Evolutionary conservation across 352 stramenopile genomes (phyloP).

Genomic region (Globisporangium acanthophoron): DNA sequence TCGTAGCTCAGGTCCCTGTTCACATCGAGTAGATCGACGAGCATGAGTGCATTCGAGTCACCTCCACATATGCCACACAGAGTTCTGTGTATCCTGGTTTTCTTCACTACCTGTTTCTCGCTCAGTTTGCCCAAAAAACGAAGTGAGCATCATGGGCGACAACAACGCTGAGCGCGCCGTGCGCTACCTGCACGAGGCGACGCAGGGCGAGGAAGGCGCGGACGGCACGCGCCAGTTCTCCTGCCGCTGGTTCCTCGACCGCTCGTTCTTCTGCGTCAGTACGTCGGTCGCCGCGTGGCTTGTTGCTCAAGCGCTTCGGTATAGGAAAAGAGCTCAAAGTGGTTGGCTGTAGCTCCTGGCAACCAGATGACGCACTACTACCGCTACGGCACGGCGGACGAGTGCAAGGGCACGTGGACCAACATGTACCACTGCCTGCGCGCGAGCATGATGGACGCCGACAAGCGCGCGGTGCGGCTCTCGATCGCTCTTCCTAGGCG

Average conservation of each 20-base stretch:
- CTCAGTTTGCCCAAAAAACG: too few relatives aligned
- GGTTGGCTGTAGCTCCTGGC: constrained; percentile 36
- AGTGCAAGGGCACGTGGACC: constrained; percentile 76
- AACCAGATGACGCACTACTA: constrained; percentile 86
- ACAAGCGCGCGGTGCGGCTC: constrained; percentile 42
- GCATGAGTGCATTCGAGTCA: too few relatives aligned
- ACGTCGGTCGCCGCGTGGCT: constrained; percentile 21
- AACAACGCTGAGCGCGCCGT: constrained; percentile 61
- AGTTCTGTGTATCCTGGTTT: too few relatives aligned
- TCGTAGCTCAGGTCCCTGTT: too few relatives aligned
- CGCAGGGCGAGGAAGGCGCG: constrained; percentile 20
- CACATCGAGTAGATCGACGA: too few relatives aligned
- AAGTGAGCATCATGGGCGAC: constrained; percentile 10
- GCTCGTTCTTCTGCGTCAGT: constrained; percentile 83
- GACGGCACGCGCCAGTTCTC: constrained; percentile 44
- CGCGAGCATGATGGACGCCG: constrained; percentile 71
- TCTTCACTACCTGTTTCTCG: too few relatives aligned
- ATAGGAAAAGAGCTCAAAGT: too few relatives aligned
- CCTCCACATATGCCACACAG: too few relatives aligned
- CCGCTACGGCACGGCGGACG: constrained; percentile 55
- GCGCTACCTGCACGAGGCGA: constrained; percentile 55
- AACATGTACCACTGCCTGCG: constrained; percentile 83
- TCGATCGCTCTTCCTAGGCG: neutral
- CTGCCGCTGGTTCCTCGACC: constrained; percentile 76
- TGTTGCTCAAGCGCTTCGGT: too few relatives aligned